Evolutionary conservation across 495 filamentous ascomycete species (phyloP).

Genomic region (Tuber aestivum): DNA sequence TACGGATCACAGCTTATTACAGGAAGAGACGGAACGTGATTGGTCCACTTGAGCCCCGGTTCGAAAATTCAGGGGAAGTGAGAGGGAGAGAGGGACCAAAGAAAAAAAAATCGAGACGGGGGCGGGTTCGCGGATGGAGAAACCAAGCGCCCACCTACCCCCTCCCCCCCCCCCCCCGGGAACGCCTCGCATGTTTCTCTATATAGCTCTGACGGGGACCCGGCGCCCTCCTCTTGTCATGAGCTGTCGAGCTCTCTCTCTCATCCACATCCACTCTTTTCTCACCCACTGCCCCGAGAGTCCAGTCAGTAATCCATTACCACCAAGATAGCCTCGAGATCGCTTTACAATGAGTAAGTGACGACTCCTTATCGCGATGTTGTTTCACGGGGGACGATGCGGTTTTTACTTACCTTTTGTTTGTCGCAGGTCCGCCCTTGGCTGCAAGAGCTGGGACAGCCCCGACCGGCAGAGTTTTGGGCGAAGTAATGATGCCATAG

Average conservation of each 20-base stretch:
- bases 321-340: not conserved
- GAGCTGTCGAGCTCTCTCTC: not conserved
- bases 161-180: not conserved
- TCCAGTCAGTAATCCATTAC: not conserved
- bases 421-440: not conserved
- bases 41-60: not conserved
- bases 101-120: not conserved
- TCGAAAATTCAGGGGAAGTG: not conserved
- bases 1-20: not conserved
- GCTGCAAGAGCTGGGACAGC: not conserved
- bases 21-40: not conserved
- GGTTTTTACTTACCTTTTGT: not conserved
- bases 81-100: no score
- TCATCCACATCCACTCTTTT: not conserved
- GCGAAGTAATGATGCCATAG: constrained; percentile 1
- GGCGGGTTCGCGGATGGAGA: not conserved
- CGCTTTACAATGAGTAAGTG: not conserved
- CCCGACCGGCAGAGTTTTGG: not conserved
- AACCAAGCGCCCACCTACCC: not conserved
- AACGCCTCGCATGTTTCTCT: not conserved
- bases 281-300: not conserved
- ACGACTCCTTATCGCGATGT: not conserved
- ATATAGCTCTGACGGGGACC: not conserved
- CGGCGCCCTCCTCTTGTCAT: not conserved
- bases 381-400: not conserved